These are phyloP conservation scores for Trypanosomatidae sp. DNA, from an alignment of 208 protist genomes.

Conservation along the genomic window DNA sequence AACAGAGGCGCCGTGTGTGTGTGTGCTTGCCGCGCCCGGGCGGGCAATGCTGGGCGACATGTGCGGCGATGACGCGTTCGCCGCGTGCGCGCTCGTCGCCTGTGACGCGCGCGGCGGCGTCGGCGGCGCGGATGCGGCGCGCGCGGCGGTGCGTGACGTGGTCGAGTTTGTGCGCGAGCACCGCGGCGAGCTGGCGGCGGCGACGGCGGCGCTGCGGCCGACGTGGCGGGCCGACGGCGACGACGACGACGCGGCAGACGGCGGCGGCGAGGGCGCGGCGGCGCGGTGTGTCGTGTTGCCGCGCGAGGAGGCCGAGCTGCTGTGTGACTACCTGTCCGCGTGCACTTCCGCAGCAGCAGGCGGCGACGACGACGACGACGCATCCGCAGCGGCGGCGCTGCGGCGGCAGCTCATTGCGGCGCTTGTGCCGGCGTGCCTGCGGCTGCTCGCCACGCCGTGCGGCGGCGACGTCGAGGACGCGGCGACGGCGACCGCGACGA, in stretches of 20 bases:
- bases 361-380: too few relatives aligned
- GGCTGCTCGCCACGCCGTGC: too few relatives aligned
- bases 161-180: neutral
- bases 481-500: conserved; percentile 5
- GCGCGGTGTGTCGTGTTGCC: too few relatives aligned
- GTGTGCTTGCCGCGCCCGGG: too few relatives aligned
- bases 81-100: neutral
- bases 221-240: neutral
- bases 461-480: conserved; percentile 4
- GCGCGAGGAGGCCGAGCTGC: too few relatives aligned
- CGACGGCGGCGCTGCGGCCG: neutral
- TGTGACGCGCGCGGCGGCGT: neutral
- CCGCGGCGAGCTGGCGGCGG: neutral
- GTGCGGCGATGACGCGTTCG: neutral
- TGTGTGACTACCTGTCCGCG: too few relatives aligned
- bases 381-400: neutral
- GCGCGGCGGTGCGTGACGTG: neutral
- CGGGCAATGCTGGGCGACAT: too few relatives aligned
- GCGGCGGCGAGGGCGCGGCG: neutral
- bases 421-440: conserved; percentile 7
- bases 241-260: neutral
- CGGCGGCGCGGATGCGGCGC: neutral
- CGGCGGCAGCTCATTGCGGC: conserved; percentile 1
- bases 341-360: too few relatives aligned
- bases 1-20: too few relatives aligned